Conservation (phyloP, 495 filamentous ascomycete species). For the Podospora anserina region DNA sequence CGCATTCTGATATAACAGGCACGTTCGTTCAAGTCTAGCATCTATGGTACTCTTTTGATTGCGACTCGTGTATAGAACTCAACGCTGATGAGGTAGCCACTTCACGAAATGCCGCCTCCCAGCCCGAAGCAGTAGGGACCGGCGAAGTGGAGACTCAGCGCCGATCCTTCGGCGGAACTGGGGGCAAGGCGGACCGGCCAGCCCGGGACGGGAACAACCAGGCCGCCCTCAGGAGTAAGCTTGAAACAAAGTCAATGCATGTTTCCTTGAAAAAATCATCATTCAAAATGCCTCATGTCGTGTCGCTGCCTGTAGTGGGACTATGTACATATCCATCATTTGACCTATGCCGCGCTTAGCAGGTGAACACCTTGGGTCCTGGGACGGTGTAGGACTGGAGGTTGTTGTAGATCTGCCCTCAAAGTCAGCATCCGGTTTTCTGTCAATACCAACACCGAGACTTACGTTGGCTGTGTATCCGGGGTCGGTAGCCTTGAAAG, state of each 20-base stretch:
- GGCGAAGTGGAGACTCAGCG: slow-evolving; percentile 4
- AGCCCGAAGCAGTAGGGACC: slow-evolving; percentile 10
- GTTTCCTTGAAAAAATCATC: no score
- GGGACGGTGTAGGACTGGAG: slow-evolving; percentile 51
- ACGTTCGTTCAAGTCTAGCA: no score
- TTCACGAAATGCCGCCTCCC: background rate
- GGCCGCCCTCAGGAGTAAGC: background rate
- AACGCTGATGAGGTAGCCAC: no score
- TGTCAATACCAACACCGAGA: background rate
- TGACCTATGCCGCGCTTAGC: slow-evolving; percentile 9
- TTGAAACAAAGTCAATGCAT: no score
- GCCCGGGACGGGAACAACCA: background rate
- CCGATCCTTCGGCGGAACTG: slow-evolving; percentile 6
- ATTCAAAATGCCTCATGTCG: no score
- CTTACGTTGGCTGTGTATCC: slow-evolving; percentile 49
- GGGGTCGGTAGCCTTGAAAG: slow-evolving; percentile 53
- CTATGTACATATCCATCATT: background rate
- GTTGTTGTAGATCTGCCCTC: slow-evolving; percentile 47
- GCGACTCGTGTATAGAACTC: no score
- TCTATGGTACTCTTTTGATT: no score
- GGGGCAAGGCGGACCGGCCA: background rate
- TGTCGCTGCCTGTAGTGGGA: no score
- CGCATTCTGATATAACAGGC: no score
- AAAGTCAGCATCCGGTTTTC: slow-evolving; percentile 11
- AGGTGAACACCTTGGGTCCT: slow-evolving; percentile 42